Percentiles rank a stretch among this genome's conserved stretches.
These are phyloP conservation scores for Podila verticillata DNA, from an alignment of 192 early-diverging fungal genomes.

Conservation along the genomic window DNA sequence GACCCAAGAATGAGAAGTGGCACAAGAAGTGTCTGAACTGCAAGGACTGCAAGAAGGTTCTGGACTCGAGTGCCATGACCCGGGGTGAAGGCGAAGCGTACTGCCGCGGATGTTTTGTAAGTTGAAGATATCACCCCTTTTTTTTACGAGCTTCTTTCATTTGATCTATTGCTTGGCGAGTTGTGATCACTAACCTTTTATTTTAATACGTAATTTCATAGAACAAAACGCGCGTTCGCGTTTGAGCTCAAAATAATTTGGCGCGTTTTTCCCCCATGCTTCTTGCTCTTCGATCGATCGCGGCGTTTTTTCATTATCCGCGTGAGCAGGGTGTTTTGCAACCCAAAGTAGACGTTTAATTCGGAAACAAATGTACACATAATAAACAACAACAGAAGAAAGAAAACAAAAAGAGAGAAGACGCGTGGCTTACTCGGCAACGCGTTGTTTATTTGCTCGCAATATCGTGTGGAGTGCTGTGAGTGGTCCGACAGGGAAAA, in stretches of 20 bases:
- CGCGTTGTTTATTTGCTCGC: no score
- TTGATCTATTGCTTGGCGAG: not conserved
- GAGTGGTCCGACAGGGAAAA: not conserved
- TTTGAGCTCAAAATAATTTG: not conserved
- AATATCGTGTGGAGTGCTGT: no score
- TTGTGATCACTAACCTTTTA: not conserved
- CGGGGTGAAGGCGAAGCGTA: constrained; percentile 43
- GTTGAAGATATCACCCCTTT: constrained; percentile 6
- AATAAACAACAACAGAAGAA: no score
- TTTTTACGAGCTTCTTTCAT: not conserved
- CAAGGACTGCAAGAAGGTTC: constrained; percentile 56
- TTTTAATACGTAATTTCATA: not conserved
- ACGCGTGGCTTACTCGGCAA: no score
- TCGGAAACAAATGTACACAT: no score
- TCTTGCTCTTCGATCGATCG: no score
- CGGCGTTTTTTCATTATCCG: not conserved
- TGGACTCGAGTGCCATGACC: constrained; percentile 60
- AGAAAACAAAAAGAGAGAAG: no score
- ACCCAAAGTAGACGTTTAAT: no score
- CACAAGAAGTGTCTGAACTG: constrained; percentile 65
- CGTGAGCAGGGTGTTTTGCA: no score
- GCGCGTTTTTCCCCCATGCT: not conserved
- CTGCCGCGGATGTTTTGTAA: constrained; percentile 61
- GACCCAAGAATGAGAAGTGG: constrained; percentile 60
- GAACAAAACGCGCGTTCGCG: constrained; percentile 3